Evolutionary conservation across 169 alveolate genomes (phyloP), one percentile per base, ranked within the genome.

Genomic region (Amoebophrya sp.): DNA sequence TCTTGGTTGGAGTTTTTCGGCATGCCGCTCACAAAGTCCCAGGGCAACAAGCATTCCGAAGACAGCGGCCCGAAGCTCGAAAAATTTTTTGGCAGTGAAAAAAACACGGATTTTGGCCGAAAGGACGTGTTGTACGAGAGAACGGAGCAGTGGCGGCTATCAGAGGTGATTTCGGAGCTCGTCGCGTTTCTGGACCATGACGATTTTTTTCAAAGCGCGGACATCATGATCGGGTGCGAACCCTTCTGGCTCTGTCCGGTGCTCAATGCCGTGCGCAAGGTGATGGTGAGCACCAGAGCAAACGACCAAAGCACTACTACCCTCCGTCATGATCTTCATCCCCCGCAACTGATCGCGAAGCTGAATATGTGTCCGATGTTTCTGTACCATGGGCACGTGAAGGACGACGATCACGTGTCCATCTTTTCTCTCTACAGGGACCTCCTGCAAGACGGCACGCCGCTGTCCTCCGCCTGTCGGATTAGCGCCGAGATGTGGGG

Each of bases 241-340:
- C 83, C 83, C 35, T 66, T 66, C 18, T 66, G 83, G 83, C 83
- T 66, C 32, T 66, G 83, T 25, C 83, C 83, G 83, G 83, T 66
- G 83, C 83, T 66, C 32, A 2, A 66, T n/a, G 83, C 29, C 7
- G 83, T 66, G 39, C 38, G 83, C 2, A 18, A n/a, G 83, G 0
- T 66, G 29, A 0, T 66, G 83, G 18, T 18, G 39, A 25, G 66
- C 18, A 18, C 29, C 7, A 7, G 29, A 18, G 18, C 29, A 18
- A 47, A 47, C 18, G 66, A 47, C 7, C 66, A 47, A 18, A n/a
- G n/a, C n/a, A n/a, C n/a, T n/a, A n/a, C n/a, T n/a, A n/a, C n/a
- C n/a, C n/a, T n/a, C n/a, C n/a, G n/a, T n/a, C n/a, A n/a, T n/a
- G n/a, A n/a, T n/a, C n/a, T n/a, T n/a, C 66, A 47, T 18, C 7